Percentiles rank a stretch among this genome's conserved stretches.
Conservation (phyloP, 2,329 filamentous ascomycete genomes). For the Colletotrichum australisinense region DNA sequence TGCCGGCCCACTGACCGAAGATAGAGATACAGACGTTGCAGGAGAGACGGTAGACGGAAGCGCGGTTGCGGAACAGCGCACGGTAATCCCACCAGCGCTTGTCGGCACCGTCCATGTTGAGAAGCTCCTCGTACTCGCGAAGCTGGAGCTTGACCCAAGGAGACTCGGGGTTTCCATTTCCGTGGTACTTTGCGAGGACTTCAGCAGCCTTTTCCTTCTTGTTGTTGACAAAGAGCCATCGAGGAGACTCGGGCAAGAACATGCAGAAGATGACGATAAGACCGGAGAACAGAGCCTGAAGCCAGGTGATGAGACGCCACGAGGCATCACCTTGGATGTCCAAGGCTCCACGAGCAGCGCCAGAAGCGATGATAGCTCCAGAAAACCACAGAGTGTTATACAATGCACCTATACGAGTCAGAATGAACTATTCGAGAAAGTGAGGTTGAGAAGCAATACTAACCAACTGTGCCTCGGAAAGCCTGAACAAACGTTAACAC, state of each 20-base stretch:
- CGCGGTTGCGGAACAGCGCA: conserved; percentile 54
- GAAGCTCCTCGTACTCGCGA: conserved; percentile 54
- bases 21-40: conserved; percentile 55
- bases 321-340: conserved; percentile 50
- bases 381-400: conserved; percentile 60
- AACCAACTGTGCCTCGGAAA: too few relatives aligned
- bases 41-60: conserved; percentile 55
- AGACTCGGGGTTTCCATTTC: conserved; percentile 55
- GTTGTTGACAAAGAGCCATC: conserved; percentile 54
- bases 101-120: conserved; percentile 55
- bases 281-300: conserved; percentile 56
- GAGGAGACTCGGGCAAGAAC: conserved; percentile 54
- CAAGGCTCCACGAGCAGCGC: conserved; percentile 57
- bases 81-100: conserved; percentile 62
- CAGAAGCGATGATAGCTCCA: conserved; percentile 63
- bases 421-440: too few relatives aligned
- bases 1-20: conserved; percentile 60
- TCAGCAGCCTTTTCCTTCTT: conserved; percentile 48
- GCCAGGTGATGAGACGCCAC: conserved; percentile 56
- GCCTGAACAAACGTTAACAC: too few relatives aligned
- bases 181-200: conserved; percentile 55
- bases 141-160: conserved; percentile 59
- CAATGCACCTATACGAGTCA: too few relatives aligned
- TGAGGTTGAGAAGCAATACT: too few relatives aligned
- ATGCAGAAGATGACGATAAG: conserved; percentile 49